Base-by-base conservation (phyloP, 2,329 filamentous ascomycete species). In the Ambrosiella xylebori region DNA sequence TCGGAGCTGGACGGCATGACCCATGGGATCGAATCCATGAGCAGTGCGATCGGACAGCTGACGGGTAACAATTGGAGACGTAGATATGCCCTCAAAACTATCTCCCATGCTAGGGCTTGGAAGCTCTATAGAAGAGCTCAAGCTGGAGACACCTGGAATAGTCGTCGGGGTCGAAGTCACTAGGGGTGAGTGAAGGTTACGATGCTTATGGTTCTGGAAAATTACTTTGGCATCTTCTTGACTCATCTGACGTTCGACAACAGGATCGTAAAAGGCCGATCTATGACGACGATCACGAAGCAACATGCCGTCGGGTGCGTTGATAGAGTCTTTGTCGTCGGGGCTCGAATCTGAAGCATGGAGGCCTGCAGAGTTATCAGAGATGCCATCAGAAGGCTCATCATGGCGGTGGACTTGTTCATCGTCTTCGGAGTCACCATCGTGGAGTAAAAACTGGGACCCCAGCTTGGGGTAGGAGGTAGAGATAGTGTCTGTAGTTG, bases 181-280 rank as follows among this genome's bases (percentile, higher is more conserved):
- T 9, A 59, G 50, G n/a, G 56, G 59, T 27, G 57, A 61, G 13
- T 58, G 49, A 12, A 58, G 36, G 38, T 55, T 61, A 15, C 59
- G 56, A 27, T 36, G 50, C 15, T 61, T 58, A 53, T 61, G 59
- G 39, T 60, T 61, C 71, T 96, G 91, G 69, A 95, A 98, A 73
- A 97, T 95, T 62, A 96, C 78, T 70, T 95, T 97, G 61, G 91
- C 88, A 68, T 98, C 93, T 35, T 87, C 84, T 69, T 95, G 89
- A 66, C 85, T 94, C 82, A 95, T 86, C 66, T 91, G 87, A 65
- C 93, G 94, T 71, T 98, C 93, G 57, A 88, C 86, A 56, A 91
- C 85, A 66, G 91, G 88, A 70, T 96, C 90, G 71, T 95, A 96
- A 67, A 89, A 94, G 17, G 90, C 87, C 7, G 89, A 95, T 67